Percentiles rank a stretch among this genome's conserved stretches.
Conservation (phyloP, 2,329 filamentous ascomycete species). For the Leptographium flavum region DNA sequence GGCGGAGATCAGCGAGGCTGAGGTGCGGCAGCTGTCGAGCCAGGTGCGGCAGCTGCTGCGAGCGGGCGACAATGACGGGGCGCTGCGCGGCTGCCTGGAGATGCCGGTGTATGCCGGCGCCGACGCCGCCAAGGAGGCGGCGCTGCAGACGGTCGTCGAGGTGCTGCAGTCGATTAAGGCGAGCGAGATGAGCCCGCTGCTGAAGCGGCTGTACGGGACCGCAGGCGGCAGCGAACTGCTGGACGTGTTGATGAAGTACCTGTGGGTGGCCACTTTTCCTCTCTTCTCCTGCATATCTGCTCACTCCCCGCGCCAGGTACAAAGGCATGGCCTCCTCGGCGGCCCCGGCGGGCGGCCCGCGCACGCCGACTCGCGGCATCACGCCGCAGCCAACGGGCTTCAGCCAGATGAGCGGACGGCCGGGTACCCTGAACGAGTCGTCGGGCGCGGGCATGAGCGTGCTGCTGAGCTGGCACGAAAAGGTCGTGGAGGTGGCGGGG, state of each 20-base stretch:
- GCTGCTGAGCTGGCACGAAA: conserved; percentile 95
- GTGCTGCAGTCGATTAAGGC: conserved; percentile 93
- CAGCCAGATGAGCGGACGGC: conserved; percentile 55
- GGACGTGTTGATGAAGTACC: conserved; percentile 95
- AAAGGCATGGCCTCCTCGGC: conserved; percentile 63
- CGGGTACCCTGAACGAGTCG: conserved; percentile 44
- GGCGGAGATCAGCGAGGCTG: conserved; percentile 59
- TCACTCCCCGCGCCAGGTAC: conserved; percentile 40
- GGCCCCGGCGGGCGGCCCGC: conserved; percentile 23
- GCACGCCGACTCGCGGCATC: conserved; percentile 30
- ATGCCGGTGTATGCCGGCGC: conserved; percentile 60
- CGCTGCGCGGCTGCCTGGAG: conserved; percentile 71
- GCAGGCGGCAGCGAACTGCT: conserved; percentile 72
- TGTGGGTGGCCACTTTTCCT: conserved; percentile 41
- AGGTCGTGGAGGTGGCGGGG: conserved; percentile 87
- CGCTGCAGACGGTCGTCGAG: conserved; percentile 78
- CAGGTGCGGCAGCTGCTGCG: conserved; percentile 81
- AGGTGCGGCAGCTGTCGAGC: conserved; percentile 61
- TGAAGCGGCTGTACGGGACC: conserved; percentile 65
- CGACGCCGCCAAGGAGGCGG: conserved; percentile 55
- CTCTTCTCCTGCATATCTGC: background rate
- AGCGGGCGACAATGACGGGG: conserved; percentile 76
- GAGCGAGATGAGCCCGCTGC: conserved; percentile 82
- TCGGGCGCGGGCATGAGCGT: conserved; percentile 91
- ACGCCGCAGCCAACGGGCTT: conserved; percentile 77